Conservation (phyloP, 2,329 filamentous ascomycete species). For the Peltaster fructicola region DNA sequence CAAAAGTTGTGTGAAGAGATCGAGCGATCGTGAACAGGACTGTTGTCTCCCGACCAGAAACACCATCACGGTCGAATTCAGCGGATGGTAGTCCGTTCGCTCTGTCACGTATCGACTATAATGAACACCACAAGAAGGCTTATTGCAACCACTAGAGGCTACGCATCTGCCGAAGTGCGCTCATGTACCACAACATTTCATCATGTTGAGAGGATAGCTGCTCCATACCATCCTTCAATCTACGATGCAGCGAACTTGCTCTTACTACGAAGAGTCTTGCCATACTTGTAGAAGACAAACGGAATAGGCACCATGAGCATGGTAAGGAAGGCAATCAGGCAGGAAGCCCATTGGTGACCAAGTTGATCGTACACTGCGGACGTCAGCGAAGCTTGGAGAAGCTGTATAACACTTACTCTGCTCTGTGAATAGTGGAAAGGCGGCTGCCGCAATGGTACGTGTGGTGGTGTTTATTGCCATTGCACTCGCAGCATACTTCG, state of each 20-base stretch:
- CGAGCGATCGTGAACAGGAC: no score
- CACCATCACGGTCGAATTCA: no score
- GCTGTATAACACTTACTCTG: conserved; percentile 4
- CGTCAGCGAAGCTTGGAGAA: conserved; percentile 9
- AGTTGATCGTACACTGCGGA: conserved; percentile 19
- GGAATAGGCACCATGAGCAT: conserved; percentile 15
- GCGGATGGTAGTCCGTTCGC: no score
- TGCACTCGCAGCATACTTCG: conserved; percentile 17
- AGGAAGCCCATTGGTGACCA: conserved; percentile 19
- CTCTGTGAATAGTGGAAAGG: conserved; percentile 16
- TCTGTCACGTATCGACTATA: no score
- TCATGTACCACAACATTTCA: no score
- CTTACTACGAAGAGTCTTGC: conserved; percentile 10
- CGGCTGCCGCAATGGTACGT: conserved; percentile 19
- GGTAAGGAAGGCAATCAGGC: conserved; percentile 18
- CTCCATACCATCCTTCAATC: no score
- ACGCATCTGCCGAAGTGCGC: no score
- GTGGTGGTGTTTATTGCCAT: conserved; percentile 21
- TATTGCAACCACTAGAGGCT: no score
- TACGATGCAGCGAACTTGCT: conserved; percentile 11
- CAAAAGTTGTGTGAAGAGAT: no score
- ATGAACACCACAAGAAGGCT: no score
- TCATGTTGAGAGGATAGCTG: no score
- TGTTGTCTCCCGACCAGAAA: no score
- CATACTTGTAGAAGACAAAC: conserved; percentile 15